These are phyloP conservation scores for Tetrahymena malaccensis DNA, from an alignment of 73 alveolate species.

Conservation along the genomic window DNA sequence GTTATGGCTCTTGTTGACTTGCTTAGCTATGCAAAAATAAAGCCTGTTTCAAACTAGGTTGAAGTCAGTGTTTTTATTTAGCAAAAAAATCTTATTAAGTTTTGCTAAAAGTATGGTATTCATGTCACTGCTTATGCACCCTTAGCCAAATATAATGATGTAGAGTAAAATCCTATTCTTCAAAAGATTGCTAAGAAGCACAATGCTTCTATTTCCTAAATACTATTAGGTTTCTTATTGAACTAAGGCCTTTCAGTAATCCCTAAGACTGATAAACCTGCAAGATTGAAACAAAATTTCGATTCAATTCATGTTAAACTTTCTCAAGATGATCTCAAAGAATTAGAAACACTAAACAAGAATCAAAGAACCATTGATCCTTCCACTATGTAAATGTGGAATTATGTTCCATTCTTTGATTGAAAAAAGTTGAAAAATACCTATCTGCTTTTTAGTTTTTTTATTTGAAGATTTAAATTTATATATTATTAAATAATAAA, in stretches of 20 bases:
- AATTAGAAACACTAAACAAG: neutral
- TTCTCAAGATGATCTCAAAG: neutral
- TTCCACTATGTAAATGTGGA: neutral
- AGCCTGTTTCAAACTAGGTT: slow-evolving; percentile 66
- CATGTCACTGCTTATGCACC: slow-evolving; percentile 60
- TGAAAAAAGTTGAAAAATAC: neutral
- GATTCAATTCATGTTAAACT: neutral
- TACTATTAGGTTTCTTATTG: slow-evolving; percentile 59
- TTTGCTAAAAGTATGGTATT: slow-evolving; percentile 23
- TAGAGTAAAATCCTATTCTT: slow-evolving; percentile 21
- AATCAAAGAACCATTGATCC: neutral
- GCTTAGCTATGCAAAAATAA: slow-evolving; percentile 48
- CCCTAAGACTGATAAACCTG: slow-evolving; percentile 58
- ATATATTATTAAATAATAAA: no score
- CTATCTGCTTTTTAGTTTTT: neutral
- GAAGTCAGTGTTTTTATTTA: slow-evolving; percentile 55
- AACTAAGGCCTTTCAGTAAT: slow-evolving; percentile 52
- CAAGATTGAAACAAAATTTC: slow-evolving; percentile 61
- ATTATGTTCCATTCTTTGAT: neutral
- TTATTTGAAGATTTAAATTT: neutral
- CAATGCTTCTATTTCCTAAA: slow-evolving; percentile 54
- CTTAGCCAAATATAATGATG: slow-evolving; percentile 41
- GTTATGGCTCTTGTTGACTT: slow-evolving; percentile 45
- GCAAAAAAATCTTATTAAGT: slow-evolving; percentile 40
- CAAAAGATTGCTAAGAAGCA: slow-evolving; percentile 55